Base-by-base conservation (phyloP, 768 basidiomycete species). In the Mycena filopes region DNA sequence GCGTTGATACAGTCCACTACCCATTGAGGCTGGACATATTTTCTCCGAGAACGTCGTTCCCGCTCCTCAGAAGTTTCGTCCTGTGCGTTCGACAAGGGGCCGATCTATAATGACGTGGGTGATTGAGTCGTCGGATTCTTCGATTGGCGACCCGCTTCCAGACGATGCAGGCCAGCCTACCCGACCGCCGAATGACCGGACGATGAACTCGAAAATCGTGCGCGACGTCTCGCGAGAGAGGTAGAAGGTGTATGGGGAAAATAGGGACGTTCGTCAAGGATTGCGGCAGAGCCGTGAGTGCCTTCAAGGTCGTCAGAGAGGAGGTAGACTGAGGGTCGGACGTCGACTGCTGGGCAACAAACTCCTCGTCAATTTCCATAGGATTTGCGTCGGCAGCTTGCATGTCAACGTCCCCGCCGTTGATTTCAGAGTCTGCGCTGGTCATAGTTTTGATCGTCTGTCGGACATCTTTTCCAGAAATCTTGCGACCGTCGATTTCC, bases 21-120 rank as follows among this genome's bases (percentile, higher is more conserved):
- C 98, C 98, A 99, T 77, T 99, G 97, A 13, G 98, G 98, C 77
- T 99, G 98, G 20, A 99, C 86, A 76, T 92, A 94, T 74, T 93
- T 95, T 72, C 95, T 86, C 75, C 87, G 87, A 46, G 83, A 78
- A 40, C 88, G 83, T 45, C 85, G 82, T 70, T 89, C 87, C 70
- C 86, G 84, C 68, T 91, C 87, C 55, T 86, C 87, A 18, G 81
- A 68, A 1, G 84, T 83, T 72, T 88, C 89, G 56, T 83, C 77
- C 26, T n/a, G 73, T 54, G 66, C 77, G 80, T 66, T 81, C 81
- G 13, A 84, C 78, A 36, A 87, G 67, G 2, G 98, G 97, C 46
- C 98, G 86, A 76, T 99, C 98, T 71, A 98, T 91, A 71, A 99
- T 89, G 66, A 99, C 90, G 78, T 99, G 98, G 1, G 98, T 99